Base-by-base conservation (phyloP, 1,139 yeast species). In the Ogataea hybrid region DNA sequence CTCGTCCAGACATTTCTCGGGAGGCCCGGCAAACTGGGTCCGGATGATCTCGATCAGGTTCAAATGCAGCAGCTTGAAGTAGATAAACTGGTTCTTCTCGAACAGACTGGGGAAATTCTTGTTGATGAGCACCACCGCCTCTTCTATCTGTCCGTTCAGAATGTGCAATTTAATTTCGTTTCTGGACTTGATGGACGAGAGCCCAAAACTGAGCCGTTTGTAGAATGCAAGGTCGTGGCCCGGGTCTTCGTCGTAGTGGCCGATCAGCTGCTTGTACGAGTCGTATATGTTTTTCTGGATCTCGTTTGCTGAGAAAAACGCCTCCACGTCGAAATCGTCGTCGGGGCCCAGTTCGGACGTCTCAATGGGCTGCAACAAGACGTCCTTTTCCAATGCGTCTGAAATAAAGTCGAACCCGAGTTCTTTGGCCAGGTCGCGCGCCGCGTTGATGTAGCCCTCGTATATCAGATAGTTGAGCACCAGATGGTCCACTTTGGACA, bases 41-140 rank as follows among this genome's bases (percentile, higher is more conserved):
- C 85, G 59, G 25, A 82, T 81, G 77, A 78, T 79, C 58, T 82
- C 88, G 28, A 81, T 76, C 42, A 82, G 62, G 49, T 77, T 79
- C 44, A 83, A 63, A 40, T 85, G 67, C 40, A 81, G 61, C 30
- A 84, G 62, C 58, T 79, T 77, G 62, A 82, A 83, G 55, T 82
- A 82, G n/a, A 83, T 63, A 28, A 74, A 63, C 46, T 75, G 75
- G 52, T 78, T 77, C 25, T 71, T 63, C 48, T 79, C 84, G 21
- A 80, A 61, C 15, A 80, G 63, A 1, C 72, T 68, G 0, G 86
- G 85, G 57, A 73, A 79, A 39, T 70, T 60, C 36, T 67, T 62
- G 50, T 74, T 71, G 16, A 79, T 67, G 42, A 67, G 62, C 22
- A 62, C 58, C 4, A 79, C 74, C 0, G 80, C 79, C 14, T 62